Evolutionary conservation across 805 yeast genomes (phyloP).

Genomic region (Schizosaccharomyces cryophilus): DNA sequence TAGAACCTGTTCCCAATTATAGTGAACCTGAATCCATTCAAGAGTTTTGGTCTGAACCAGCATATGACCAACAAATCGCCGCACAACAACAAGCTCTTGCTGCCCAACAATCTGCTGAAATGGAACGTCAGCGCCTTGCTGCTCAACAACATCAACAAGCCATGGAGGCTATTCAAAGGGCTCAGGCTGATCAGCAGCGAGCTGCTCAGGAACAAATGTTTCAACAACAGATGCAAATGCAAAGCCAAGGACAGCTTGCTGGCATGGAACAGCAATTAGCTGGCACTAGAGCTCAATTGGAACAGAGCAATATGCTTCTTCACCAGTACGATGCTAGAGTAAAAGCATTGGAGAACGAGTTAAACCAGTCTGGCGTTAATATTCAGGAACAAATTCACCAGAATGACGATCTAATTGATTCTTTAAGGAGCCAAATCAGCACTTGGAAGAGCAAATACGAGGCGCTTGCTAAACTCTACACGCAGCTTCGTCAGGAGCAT

Average conservation of each 20-base stretch:
- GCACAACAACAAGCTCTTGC: slow-evolving; percentile 8
- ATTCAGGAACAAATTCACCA: slow-evolving; percentile 50
- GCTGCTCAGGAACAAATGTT: slow-evolving; percentile 44
- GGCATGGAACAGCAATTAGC: slow-evolving; percentile 63
- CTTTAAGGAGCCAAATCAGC: slow-evolving; percentile 46
- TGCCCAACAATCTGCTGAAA: slow-evolving; percentile 38
- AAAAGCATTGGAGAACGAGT: slow-evolving; percentile 52
- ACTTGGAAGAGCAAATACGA: slow-evolving; percentile 76
- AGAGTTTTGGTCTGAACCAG: slow-evolving; percentile 20
- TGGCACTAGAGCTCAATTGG: slow-evolving; percentile 54
- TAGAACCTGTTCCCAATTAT: slow-evolving; percentile 7
- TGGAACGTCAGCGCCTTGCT: slow-evolving; percentile 39
- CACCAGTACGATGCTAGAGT: slow-evolving; percentile 76
- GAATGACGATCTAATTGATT: slow-evolving; percentile 45
- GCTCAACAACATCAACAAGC: slow-evolving; percentile 45
- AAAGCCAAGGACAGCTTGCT: slow-evolving; percentile 53
- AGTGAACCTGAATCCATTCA: slow-evolving; percentile 16
- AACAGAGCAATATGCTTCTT: slow-evolving; percentile 57
- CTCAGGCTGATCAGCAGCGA: slow-evolving; percentile 42
- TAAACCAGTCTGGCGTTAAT: slow-evolving; percentile 31
- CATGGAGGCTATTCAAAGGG: slow-evolving; percentile 51
- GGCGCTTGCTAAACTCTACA: slow-evolving; percentile 64
- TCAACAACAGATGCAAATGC: slow-evolving; percentile 44
- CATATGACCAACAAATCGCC: background rate
- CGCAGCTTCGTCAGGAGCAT: slow-evolving; percentile 82